Percentiles rank a stretch among this genome's conserved stretches.
Evolutionary conservation across 495 filamentous ascomycete species (phyloP).

Genomic region (Trichoderma gamsii): DNA sequence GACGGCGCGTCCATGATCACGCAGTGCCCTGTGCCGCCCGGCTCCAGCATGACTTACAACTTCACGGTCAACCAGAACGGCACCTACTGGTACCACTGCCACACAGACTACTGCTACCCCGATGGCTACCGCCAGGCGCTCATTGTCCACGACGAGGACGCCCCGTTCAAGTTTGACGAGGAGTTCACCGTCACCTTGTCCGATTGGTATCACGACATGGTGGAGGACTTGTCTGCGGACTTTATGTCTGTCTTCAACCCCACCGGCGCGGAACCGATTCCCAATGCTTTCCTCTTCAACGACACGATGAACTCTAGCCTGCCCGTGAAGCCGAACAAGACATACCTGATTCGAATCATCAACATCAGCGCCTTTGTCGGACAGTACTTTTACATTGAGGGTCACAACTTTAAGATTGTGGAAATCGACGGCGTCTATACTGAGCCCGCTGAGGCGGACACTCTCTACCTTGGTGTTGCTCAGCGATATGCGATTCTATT

Average conservation of each 20-base stretch:
- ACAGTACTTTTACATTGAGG: slow-evolving; percentile 57
- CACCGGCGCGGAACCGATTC: slow-evolving; percentile 45
- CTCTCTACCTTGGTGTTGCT: slow-evolving; percentile 49
- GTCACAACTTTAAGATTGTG: slow-evolving; percentile 52
- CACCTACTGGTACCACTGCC: slow-evolving; percentile 72
- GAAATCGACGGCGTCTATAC: slow-evolving; percentile 44
- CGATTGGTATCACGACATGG: slow-evolving; percentile 53
- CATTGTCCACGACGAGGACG: slow-evolving; percentile 53
- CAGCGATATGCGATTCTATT: slow-evolving; percentile 58
- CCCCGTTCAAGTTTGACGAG: slow-evolving; percentile 53
- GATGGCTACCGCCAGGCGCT: slow-evolving; percentile 59
- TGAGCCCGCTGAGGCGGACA: slow-evolving; percentile 43
- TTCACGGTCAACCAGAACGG: slow-evolving; percentile 42
- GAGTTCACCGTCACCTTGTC: slow-evolving; percentile 43
- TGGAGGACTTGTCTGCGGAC: slow-evolving; percentile 39
- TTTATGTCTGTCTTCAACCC: slow-evolving; percentile 45
- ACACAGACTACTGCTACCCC: slow-evolving; percentile 45
- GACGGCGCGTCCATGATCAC: slow-evolving; percentile 55
- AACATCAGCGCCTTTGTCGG: slow-evolving; percentile 56
- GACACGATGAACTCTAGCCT: slow-evolving; percentile 53
- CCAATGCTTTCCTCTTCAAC: slow-evolving; percentile 53
- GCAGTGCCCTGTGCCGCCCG: slow-evolving; percentile 55
- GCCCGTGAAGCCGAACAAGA: slow-evolving; percentile 56
- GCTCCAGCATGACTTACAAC: slow-evolving; percentile 42
- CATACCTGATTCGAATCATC: slow-evolving; percentile 62